Evolutionary conservation across 1,284 basidiomycete genomes (phyloP).

Genomic region (Gomphus bonarii): DNA sequence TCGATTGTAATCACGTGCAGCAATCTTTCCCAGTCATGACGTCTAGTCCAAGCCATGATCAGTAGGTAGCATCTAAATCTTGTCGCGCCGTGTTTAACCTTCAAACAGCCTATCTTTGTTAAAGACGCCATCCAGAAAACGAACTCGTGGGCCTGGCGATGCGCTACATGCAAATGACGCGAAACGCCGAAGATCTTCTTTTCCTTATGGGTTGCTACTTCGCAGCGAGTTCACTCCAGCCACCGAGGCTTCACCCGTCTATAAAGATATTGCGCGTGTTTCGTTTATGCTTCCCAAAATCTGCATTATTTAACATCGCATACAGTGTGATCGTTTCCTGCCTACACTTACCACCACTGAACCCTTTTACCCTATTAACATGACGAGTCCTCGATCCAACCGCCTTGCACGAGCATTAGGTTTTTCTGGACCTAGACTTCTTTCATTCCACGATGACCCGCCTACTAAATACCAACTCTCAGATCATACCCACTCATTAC

Average conservation of each 20-base stretch:
- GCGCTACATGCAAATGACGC: background rate
- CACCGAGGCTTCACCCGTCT: background rate
- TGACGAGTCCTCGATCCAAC: background rate
- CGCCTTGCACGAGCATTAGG: background rate
- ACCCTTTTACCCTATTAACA: slow-evolving; percentile 1
- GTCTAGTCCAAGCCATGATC: background rate
- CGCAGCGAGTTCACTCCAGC: background rate
- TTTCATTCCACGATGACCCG: background rate
- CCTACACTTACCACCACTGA: background rate
- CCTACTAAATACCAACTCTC: background rate
- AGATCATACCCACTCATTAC: background rate
- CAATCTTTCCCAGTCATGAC: background rate
- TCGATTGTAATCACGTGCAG: background rate
- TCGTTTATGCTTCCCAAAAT: background rate
- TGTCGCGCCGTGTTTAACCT: background rate
- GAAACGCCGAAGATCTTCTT: slow-evolving; percentile 6
- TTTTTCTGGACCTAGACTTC: background rate
- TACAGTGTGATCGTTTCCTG: slow-evolving; percentile 5
- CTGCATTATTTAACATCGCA: background rate
- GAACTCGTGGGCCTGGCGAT: background rate
- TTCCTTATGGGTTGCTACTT: background rate
- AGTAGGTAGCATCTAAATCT: background rate
- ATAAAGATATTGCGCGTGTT: background rate
- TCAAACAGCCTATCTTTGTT: background rate
- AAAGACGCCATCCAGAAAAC: slow-evolving; percentile 6